Evolutionary conservation across 768 basidiomycete genomes (phyloP).

Genomic region (Chalciporus pseudorubinellus): DNA sequence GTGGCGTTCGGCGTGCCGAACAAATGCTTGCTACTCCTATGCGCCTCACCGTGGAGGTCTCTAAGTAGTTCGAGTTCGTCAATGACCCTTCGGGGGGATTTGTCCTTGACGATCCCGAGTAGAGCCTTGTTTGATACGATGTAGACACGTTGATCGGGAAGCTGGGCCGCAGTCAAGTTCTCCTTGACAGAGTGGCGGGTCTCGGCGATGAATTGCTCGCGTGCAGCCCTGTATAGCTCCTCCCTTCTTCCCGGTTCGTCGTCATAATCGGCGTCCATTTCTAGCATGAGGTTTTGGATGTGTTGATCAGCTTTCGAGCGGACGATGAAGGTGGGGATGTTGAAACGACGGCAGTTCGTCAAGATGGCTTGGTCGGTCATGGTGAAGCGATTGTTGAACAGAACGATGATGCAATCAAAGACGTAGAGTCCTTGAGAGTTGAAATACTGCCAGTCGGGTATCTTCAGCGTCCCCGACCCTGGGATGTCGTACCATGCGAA

Average conservation of each 20-base stretch:
- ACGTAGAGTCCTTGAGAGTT: slow-evolving; percentile 37
- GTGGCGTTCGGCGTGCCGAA: slow-evolving; percentile 6
- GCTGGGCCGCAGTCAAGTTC: slow-evolving; percentile 23
- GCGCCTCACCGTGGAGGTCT: slow-evolving; percentile 20
- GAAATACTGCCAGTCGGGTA: slow-evolving; percentile 40
- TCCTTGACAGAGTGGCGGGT: slow-evolving; percentile 24
- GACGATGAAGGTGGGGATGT: slow-evolving; percentile 36
- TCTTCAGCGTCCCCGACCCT: slow-evolving; percentile 35
- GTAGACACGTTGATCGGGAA: slow-evolving; percentile 31
- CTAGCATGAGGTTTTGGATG: slow-evolving; percentile 26
- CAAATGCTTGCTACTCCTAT: slow-evolving; percentile 4
- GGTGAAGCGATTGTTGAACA: slow-evolving; percentile 37
- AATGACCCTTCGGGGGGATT: slow-evolving; percentile 20
- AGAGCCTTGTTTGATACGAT: slow-evolving; percentile 26
- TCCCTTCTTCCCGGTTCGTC: slow-evolving; percentile 15
- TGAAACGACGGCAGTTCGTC: slow-evolving; percentile 30
- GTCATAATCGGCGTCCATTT: slow-evolving; percentile 30
- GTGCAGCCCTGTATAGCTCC: slow-evolving; percentile 21
- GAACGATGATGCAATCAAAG: slow-evolving; percentile 36
- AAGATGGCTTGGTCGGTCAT: slow-evolving; percentile 37
- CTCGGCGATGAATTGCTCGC: slow-evolving; percentile 26
- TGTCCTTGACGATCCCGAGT: slow-evolving; percentile 23
- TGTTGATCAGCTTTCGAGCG: slow-evolving; percentile 38
- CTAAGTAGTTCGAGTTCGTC: slow-evolving; percentile 29
- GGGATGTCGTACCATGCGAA: slow-evolving; percentile 40